Evolutionary conservation across 768 basidiomycete genomes (phyloP).

Genomic region (Hypsizygus marmoreus): DNA sequence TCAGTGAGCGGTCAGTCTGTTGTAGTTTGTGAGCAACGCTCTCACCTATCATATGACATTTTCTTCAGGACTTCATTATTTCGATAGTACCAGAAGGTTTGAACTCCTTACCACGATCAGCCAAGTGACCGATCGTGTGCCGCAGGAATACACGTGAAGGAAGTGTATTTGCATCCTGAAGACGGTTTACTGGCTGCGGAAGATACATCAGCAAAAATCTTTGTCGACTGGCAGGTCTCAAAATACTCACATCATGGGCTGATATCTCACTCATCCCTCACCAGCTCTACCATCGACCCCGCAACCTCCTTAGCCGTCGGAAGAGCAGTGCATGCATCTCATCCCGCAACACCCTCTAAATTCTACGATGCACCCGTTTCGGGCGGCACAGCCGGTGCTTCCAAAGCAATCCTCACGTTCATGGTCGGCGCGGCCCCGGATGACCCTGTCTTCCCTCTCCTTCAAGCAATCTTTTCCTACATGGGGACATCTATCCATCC

Average conservation of each 20-base stretch:
- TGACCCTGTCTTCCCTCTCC: conserved; percentile 33
- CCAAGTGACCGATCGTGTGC: not conserved
- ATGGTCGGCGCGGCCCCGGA: conserved; percentile 39
- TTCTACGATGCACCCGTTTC: conserved; percentile 48
- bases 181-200: conserved; percentile 35
- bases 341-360: conserved; percentile 13
- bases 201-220: conserved; percentile 37
- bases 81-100: conserved; percentile 45
- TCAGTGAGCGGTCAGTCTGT: conserved; percentile 34
- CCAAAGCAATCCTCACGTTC: conserved; percentile 38
- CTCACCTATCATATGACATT: not conserved
- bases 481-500: conserved; percentile 40
- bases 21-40: not conserved
- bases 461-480: conserved; percentile 31
- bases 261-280: not conserved
- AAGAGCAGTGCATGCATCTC: conserved; percentile 26
- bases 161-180: conserved; percentile 36
- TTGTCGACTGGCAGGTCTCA: conserved; percentile 40
- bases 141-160: conserved; percentile 38
- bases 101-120: not conserved
- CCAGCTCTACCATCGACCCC: conserved; percentile 46
- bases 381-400: conserved; percentile 42
- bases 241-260: too few species aligned
- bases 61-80: conserved; percentile 42
- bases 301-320: conserved; percentile 35